These are phyloP conservation scores for Acrasis kona DNA, from an alignment of 78 protist genomes.

Conservation along the genomic window DNA sequence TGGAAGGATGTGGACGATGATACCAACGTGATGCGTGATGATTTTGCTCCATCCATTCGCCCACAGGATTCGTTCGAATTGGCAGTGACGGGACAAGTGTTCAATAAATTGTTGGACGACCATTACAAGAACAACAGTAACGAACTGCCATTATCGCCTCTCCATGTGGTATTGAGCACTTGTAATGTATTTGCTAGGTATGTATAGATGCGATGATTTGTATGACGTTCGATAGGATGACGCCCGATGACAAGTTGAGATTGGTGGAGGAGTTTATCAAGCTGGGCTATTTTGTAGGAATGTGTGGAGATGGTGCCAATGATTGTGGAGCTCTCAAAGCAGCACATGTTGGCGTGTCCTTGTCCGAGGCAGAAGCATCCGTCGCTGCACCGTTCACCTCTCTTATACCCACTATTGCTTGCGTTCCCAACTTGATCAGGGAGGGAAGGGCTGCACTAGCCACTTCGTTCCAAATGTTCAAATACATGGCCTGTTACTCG, in stretches of 20 bases:
- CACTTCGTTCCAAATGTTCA: constrained; percentile 90
- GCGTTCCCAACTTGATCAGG: constrained; percentile 43
- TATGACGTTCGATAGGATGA: not conserved
- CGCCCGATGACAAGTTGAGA: constrained; percentile 8
- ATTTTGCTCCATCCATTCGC: not conserved
- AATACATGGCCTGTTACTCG: constrained; percentile 89
- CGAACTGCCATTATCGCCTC: not conserved
- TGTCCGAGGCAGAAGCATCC: constrained; percentile 87
- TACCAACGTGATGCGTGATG: too few species aligned
- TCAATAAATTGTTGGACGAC: not conserved
- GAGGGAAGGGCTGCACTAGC: constrained; percentile 90
- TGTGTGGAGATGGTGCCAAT: constrained; percentile 99
- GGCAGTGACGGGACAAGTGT: not conserved
- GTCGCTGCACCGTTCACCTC: constrained; percentile 97
- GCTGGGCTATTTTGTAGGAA: constrained; percentile 62
- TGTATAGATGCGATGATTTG: too few species aligned
- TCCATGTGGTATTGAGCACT: too few species aligned
- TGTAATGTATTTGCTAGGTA: too few species aligned
- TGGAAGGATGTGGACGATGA: not conserved
- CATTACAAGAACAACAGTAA: not conserved
- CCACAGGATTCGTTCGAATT: not conserved
- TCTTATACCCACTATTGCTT: constrained; percentile 22
- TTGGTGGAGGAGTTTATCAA: constrained; percentile 30
- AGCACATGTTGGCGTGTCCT: constrained; percentile 89
- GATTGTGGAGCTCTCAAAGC: constrained; percentile 99